Evolutionary conservation across 2,329 filamentous ascomycete genomes (phyloP).

Genomic region (Sporothrix curviconia): DNA sequence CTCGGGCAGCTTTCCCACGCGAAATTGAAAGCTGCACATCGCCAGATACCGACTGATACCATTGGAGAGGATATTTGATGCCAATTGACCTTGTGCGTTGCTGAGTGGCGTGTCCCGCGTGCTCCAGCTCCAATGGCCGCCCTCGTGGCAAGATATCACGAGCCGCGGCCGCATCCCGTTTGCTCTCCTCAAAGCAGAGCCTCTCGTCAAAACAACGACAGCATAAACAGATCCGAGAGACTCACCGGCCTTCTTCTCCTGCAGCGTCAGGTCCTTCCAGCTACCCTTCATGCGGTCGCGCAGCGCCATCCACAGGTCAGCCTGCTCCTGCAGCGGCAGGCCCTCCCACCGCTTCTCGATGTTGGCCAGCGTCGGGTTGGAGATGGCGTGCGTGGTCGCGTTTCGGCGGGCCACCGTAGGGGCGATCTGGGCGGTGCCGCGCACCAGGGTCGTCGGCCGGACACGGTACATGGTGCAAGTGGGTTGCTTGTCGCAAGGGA

Average conservation of each 20-base stretch:
- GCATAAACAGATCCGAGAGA: slow-evolving; percentile 29
- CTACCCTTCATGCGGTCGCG: slow-evolving; percentile 98
- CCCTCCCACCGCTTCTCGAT: slow-evolving; percentile 99
- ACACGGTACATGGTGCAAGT: slow-evolving; percentile 47
- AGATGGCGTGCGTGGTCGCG: slow-evolving; percentile 82
- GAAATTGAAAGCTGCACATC: background rate
- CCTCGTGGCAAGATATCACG: too few relatives aligned
- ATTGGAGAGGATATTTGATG: background rate
- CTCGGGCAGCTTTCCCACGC: background rate
- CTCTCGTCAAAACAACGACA: too few relatives aligned
- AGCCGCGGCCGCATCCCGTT: too few relatives aligned
- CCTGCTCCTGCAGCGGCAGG: slow-evolving; percentile 98
- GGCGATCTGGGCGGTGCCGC: slow-evolving; percentile 36
- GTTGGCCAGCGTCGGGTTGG: slow-evolving; percentile 93
- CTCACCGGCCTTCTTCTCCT: slow-evolving; percentile 99
- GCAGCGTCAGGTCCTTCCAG: slow-evolving; percentile 89
- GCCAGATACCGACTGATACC: background rate
- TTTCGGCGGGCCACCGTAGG: slow-evolving; percentile 39
- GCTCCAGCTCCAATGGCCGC: background rate
- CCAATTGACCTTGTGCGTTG: background rate
- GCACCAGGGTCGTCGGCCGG: slow-evolving; percentile 46
- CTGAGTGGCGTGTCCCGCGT: background rate
- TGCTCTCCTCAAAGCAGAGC: too few relatives aligned
- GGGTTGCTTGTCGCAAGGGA: background rate
- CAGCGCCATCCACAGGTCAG: slow-evolving; percentile 96